Evolutionary conservation across 768 basidiomycete species (phyloP).

Genomic region (Suillus tomentosus): DNA sequence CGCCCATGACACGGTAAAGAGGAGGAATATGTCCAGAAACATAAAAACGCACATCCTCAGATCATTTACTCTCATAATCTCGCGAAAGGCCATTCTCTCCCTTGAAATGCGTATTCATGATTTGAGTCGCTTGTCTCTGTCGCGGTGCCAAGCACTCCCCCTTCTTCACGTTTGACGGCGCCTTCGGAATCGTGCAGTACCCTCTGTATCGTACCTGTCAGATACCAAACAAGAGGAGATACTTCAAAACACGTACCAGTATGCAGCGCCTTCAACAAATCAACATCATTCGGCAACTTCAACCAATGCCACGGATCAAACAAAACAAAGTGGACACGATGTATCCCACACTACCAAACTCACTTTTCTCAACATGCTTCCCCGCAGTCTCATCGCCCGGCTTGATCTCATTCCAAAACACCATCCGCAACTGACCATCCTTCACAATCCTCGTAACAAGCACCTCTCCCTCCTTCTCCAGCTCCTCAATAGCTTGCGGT

Average conservation of each 20-base stretch:
- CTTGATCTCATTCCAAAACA: slow-evolving; percentile 90
- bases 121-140: slow-evolving; percentile 78
- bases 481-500: slow-evolving; percentile 78
- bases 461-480: slow-evolving; percentile 87
- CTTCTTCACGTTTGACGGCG: slow-evolving; percentile 66
- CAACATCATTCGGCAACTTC: slow-evolving; percentile 83
- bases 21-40: neutral
- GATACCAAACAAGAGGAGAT: neutral
- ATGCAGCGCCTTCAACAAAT: slow-evolving; percentile 74
- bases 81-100: slow-evolving; percentile 83
- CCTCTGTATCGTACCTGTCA: slow-evolving; percentile 48
- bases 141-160: slow-evolving; percentile 77
- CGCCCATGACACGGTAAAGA: neutral
- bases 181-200: slow-evolving; percentile 64
- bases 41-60: neutral
- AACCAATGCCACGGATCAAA: slow-evolving; percentile 83
- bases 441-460: slow-evolving; percentile 80
- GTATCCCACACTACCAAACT: slow-evolving; percentile 18
- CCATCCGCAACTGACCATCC: slow-evolving; percentile 81
- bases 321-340: slow-evolving; percentile 12
- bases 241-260: slow-evolving; percentile 51
- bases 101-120: slow-evolving; percentile 88
- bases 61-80: slow-evolving; percentile 51
- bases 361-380: slow-evolving; percentile 78
- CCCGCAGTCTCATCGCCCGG: slow-evolving; percentile 72